Evolutionary conservation across 345 rosid species (phyloP).

Genomic region (Turnera subulata): DNA sequence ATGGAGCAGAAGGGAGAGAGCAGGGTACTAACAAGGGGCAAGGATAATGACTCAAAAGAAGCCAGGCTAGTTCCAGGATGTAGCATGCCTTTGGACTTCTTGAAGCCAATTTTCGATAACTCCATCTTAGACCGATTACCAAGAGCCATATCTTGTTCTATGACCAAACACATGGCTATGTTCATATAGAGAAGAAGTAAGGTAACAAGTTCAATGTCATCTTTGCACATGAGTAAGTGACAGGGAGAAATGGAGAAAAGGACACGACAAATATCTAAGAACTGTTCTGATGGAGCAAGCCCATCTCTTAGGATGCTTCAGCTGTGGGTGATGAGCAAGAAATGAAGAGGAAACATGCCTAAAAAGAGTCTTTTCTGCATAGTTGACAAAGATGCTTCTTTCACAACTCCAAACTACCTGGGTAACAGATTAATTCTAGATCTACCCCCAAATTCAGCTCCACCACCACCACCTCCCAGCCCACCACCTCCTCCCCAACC

Average conservation of each 20-base stretch:
- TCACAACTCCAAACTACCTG: too few species aligned
- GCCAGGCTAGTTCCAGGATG: constrained; percentile 61
- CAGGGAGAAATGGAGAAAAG: constrained; percentile 9
- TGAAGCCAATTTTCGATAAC: constrained; percentile 14
- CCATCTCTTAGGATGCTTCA: constrained; percentile 33
- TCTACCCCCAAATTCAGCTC: constrained; percentile 11
- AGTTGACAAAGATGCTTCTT: constrained; percentile 36
- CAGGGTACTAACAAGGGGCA: constrained; percentile 77
- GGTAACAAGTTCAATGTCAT: constrained; percentile 28
- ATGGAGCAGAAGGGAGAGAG: constrained; percentile 12
- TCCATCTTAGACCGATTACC: constrained; percentile 22
- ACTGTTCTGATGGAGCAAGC: constrained; percentile 33
- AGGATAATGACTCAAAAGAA: constrained; percentile 63
- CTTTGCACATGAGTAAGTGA: constrained; percentile 9
- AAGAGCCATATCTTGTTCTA: constrained; percentile 26
- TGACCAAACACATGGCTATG: background rate
- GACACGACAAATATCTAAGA: constrained; percentile 34
- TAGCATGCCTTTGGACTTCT: constrained; percentile 20
- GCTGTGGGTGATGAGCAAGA: constrained; percentile 15
- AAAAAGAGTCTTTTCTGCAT: constrained; percentile 10
- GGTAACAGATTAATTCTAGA: background rate
- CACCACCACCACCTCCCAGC: constrained; percentile 27
- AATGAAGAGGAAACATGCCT: constrained; percentile 6
- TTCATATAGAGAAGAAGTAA: constrained; percentile 7
- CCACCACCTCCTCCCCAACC: constrained; percentile 33